A percentile compares a stretch with the other conserved stretches of the same genome.
Evolutionary conservation across 2,329 filamentous ascomycete genomes (phyloP).

Genomic region (Davidsoniella australis): DNA sequence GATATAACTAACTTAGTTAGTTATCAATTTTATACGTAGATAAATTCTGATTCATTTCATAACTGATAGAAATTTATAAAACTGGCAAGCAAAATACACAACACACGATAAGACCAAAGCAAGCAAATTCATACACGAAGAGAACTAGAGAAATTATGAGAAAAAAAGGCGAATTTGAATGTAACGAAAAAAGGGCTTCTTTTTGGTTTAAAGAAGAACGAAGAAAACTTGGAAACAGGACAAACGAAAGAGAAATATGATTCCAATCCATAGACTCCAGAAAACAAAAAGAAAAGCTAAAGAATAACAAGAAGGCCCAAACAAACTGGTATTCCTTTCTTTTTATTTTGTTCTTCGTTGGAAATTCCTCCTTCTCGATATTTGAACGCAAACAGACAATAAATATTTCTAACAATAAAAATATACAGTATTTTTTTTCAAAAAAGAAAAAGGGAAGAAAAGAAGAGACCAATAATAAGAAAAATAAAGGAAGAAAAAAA

Average conservation of each 20-base stretch:
- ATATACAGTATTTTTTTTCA: neutral
- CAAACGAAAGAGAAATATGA: neutral
- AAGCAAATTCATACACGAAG: too few relatives aligned
- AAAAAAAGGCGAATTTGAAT: too few relatives aligned
- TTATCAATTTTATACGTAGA: too few relatives aligned
- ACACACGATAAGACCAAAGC: too few relatives aligned
- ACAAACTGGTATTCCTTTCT: neutral
- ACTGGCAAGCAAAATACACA: too few relatives aligned
- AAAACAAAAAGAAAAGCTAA: neutral
- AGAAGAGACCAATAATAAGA: conserved; percentile 10
- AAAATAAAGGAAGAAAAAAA: conserved; percentile 16
- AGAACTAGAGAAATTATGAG: too few relatives aligned
- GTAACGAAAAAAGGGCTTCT: neutral
- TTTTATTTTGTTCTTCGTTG: neutral
- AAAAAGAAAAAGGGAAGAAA: neutral
- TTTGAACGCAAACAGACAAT: neutral
- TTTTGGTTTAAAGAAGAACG: neutral
- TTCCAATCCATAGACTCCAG: neutral
- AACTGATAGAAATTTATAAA: too few relatives aligned
- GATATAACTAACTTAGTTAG: too few relatives aligned
- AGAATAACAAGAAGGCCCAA: too few relatives aligned
- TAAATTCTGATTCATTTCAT: too few relatives aligned
- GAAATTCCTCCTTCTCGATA: neutral
- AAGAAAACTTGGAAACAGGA: too few relatives aligned
- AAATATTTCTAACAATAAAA: neutral